Percentiles rank a stretch among this genome's conserved stretches.
Conservation (phyloP, 2,329 filamentous ascomycete genomes). For the Stachybotrys chartarum region DNA sequence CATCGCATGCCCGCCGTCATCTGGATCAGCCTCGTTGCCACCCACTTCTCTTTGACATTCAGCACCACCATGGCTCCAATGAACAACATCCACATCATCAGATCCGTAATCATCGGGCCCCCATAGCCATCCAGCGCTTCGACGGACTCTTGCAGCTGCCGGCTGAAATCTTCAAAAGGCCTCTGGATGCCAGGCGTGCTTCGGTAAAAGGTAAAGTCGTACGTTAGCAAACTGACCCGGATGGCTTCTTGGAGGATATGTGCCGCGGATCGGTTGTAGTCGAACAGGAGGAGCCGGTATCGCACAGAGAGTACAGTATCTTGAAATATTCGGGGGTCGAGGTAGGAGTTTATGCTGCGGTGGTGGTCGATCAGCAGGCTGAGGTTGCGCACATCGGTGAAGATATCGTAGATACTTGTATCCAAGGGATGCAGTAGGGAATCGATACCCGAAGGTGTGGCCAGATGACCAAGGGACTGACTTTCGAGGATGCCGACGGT, state of each 20-base stretch:
- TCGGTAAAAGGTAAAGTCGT: conserved; percentile 18
- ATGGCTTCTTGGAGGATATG: conserved; percentile 10
- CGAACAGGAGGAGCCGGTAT: conserved; percentile 18
- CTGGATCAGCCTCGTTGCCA: conserved; percentile 10
- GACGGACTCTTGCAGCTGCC: conserved; percentile 6
- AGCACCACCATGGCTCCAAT: conserved; percentile 16
- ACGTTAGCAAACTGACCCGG: conserved; percentile 20
- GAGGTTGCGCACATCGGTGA: conserved; percentile 22
- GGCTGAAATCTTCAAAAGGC: conserved; percentile 6
- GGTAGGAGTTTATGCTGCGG: conserved; percentile 11
- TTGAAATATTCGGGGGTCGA: conserved; percentile 17
- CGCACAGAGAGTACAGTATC: conserved; percentile 22
- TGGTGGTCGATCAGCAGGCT: conserved; percentile 14
- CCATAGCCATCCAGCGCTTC: neutral
- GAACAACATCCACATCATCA: conserved; percentile 18
- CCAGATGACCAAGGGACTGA: neutral
- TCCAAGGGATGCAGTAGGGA: conserved; percentile 10
- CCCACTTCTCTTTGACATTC: conserved; percentile 12
- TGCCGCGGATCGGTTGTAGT: conserved; percentile 5
- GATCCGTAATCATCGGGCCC: conserved; percentile 3
- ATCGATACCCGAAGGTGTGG: conserved; percentile 3
- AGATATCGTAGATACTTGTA: conserved; percentile 14
- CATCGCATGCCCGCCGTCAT: conserved; percentile 9
- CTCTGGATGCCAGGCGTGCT: conserved; percentile 11
- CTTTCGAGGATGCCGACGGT: conserved; percentile 1